These are phyloP conservation scores for Mycena metata DNA, from an alignment of 768 basidiomycete genomes.

Conservation along the genomic window DNA sequence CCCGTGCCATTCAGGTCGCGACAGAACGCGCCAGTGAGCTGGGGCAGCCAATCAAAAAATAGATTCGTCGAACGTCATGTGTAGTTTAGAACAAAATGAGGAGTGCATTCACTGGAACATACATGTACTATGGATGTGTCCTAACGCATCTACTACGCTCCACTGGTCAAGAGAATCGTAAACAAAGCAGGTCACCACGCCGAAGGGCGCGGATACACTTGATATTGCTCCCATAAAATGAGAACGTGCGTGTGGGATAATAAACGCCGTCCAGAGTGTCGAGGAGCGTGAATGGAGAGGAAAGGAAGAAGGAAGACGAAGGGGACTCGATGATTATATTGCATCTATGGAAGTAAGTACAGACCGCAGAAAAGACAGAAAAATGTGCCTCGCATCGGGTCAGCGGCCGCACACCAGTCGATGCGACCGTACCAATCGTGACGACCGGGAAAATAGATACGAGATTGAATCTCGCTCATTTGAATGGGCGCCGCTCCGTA, in stretches of 20 bases:
- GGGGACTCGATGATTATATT: conserved; percentile 12
- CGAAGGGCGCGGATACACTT: conserved; percentile 40
- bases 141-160: conserved; percentile 52
- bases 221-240: conserved; percentile 96
- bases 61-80: conserved; percentile 2
- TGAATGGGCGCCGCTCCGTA: conserved; percentile 88
- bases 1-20: conserved; percentile 93
- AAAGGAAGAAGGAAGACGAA: conserved; percentile 17
- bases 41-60: conserved; percentile 77
- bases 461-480: conserved; percentile 74
- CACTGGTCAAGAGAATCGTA: conserved; percentile 48
- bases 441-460: conserved; percentile 35
- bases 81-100: background rate
- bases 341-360: background rate
- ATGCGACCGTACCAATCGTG: conserved; percentile 33
- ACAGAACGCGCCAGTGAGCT: conserved; percentile 90
- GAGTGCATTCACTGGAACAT: conserved; percentile 1
- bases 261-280: conserved; percentile 95
- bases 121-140: conserved; percentile 38
- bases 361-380: background rate
- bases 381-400: conserved; percentile 68
- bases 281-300: conserved; percentile 69
- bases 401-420: conserved; percentile 51
- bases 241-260: conserved; percentile 83
- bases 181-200: conserved; percentile 51